A percentile compares a stretch with the other conserved stretches of the same genome.
These are phyloP conservation scores for Dianthus caryophyllus DNA, from an alignment of 148 eudicot genomes.

Conservation along the genomic window DNA sequence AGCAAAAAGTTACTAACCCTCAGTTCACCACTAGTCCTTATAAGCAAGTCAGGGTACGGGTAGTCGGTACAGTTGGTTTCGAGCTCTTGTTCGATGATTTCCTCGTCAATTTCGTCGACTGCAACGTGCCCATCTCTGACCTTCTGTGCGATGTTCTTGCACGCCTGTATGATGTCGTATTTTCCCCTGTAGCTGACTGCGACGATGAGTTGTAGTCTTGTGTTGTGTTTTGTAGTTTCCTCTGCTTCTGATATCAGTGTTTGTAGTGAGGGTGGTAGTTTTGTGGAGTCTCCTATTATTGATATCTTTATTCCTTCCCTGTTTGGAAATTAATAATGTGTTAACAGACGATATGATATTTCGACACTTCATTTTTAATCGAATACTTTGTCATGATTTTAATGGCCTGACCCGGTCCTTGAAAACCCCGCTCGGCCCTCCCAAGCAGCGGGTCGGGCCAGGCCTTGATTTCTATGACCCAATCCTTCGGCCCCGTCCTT, in stretches of 20 bases:
- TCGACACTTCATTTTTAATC: too few species aligned
- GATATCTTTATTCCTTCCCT: slow-evolving; percentile 49
- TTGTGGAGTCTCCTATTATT: slow-evolving; percentile 52
- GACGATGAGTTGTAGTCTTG: slow-evolving; percentile 50
- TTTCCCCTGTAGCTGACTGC: slow-evolving; percentile 71
- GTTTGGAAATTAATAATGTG: slow-evolving; percentile 18
- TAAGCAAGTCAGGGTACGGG: slow-evolving; percentile 62
- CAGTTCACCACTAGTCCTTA: slow-evolving; percentile 71
- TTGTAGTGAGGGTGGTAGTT: slow-evolving; percentile 40
- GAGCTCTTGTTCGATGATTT: slow-evolving; percentile 50
- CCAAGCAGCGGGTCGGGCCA: too few species aligned
- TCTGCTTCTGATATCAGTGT: slow-evolving; percentile 44
- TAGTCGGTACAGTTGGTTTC: slow-evolving; percentile 49
- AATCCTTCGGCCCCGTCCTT: too few species aligned
- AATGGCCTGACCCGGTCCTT: too few species aligned
- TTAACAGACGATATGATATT: too few species aligned
- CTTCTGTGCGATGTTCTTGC: slow-evolving; percentile 53
- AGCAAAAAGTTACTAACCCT: slow-evolving; percentile 79
- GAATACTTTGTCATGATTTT: too few species aligned
- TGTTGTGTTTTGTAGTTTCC: slow-evolving; percentile 44
- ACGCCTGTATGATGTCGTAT: slow-evolving; percentile 67
- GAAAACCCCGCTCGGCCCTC: too few species aligned
- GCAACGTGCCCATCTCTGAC: slow-evolving; percentile 49
- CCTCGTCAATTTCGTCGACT: slow-evolving; percentile 47
- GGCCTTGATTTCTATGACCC: too few species aligned